Conservation (phyloP, 2,329 filamentous ascomycete species). For the Aureobasidium pullulans region DNA sequence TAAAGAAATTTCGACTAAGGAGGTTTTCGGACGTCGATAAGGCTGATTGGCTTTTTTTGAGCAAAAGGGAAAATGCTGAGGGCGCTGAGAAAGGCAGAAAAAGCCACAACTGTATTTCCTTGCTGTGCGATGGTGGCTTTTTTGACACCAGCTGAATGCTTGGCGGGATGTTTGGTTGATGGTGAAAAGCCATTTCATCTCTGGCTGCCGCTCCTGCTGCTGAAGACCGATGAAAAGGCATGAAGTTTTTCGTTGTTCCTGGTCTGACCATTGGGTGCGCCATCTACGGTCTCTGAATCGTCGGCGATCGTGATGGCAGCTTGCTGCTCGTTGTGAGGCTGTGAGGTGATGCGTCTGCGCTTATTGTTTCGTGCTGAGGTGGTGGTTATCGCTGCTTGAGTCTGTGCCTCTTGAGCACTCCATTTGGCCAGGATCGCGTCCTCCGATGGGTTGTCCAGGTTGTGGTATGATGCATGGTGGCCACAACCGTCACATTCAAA, state of each 20-base stretch:
- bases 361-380: conserved; percentile 14
- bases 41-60: too few relatives aligned
- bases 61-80: too few relatives aligned
- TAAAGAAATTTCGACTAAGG: not conserved
- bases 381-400: not conserved
- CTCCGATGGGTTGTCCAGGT: conserved; percentile 44
- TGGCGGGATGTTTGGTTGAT: not conserved
- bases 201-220: not conserved
- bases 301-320: not conserved
- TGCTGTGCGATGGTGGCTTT: not conserved
- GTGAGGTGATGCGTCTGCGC: conserved; percentile 10
- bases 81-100: not conserved
- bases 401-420: conserved; percentile 23
- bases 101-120: not conserved
- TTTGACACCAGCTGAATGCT: not conserved
- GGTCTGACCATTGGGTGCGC: not conserved
- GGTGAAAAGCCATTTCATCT: not conserved
- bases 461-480: conserved; percentile 50
- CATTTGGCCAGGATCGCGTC: conserved; percentile 41
- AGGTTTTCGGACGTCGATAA: too few relatives aligned
- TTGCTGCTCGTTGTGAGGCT: not conserved
- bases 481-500: conserved; percentile 51
- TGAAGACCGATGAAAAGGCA: not conserved
- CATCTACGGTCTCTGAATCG: not conserved
- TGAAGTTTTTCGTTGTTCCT: not conserved